Conservation (phyloP, 305 asterid genomes). For the Withania somnifera region DNA sequence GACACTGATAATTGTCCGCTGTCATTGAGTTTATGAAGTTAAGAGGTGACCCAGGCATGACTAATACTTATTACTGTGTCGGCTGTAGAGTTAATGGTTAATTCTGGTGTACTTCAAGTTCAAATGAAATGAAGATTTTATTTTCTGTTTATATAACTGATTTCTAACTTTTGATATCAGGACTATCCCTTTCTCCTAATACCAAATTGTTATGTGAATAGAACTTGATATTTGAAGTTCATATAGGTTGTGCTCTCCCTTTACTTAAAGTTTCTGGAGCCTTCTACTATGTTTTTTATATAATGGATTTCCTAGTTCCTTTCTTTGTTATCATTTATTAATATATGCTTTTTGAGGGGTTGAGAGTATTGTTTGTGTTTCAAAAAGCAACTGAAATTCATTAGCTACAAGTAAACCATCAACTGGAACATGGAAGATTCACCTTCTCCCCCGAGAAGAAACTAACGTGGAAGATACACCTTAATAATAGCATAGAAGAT, state of each 20-base stretch:
- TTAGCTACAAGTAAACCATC: neutral
- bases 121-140: neutral
- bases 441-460: neutral
- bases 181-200: neutral
- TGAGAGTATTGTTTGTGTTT: neutral
- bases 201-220: neutral
- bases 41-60: neutral
- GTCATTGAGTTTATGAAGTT: neutral
- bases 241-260: neutral
- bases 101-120: neutral
- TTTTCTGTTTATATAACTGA: neutral
- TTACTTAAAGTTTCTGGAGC: neutral
- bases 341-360: neutral
- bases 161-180: neutral
- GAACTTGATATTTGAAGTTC: neutral
- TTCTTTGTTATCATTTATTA: neutral
- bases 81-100: neutral
- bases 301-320: neutral
- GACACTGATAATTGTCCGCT: neutral
- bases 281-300: neutral
- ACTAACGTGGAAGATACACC: neutral
- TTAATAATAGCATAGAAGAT: neutral
- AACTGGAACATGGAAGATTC: neutral
- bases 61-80: neutral
- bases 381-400: neutral